Percentiles rank a stretch among this genome's conserved stretches.
Conservation (phyloP, 306 rosid species). For the Leucaena leucocephala region DNA sequence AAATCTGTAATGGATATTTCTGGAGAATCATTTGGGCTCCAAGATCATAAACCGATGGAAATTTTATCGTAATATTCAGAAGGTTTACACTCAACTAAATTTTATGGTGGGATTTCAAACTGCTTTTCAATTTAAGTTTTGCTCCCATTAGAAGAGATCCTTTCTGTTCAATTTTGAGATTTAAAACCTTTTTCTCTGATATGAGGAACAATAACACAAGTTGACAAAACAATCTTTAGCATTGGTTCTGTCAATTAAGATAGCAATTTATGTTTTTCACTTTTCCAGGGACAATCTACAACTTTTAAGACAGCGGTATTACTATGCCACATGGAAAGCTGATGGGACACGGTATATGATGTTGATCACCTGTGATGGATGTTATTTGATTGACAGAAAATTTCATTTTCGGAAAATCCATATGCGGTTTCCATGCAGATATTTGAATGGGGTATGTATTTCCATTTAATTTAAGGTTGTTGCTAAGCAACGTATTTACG, state of each 20-base stretch:
- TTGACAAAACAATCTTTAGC: not conserved
- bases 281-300: slow-evolving; percentile 81
- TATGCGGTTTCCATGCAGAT: slow-evolving; percentile 98
- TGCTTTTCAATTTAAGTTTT: not conserved
- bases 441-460: slow-evolving; percentile 67
- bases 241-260: slow-evolving; percentile 22
- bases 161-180: slow-evolving; percentile 15
- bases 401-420: slow-evolving; percentile 79
- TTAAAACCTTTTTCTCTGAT: not conserved
- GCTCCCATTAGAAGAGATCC: not conserved
- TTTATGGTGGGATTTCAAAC: slow-evolving; percentile 11
- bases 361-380: slow-evolving; percentile 85
- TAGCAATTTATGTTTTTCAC: slow-evolving; percentile 8
- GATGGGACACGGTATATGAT: slow-evolving; percentile 98
- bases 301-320: slow-evolving; percentile 91
- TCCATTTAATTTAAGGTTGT: slow-evolving; percentile 27
- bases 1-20: slow-evolving; percentile 12
- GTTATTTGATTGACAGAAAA: slow-evolving; percentile 88
- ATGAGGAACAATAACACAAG: not conserved
- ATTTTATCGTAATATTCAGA: too few relatives aligned
- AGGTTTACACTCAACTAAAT: too few relatives aligned
- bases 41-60: too few relatives aligned
- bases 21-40: not conserved
- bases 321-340: slow-evolving; percentile 99
- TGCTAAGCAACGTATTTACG: slow-evolving; percentile 16